These are phyloP conservation scores for Pythium phragmiticola DNA, from an alignment of 352 stramenopile species.

Conservation along the genomic window DNA sequence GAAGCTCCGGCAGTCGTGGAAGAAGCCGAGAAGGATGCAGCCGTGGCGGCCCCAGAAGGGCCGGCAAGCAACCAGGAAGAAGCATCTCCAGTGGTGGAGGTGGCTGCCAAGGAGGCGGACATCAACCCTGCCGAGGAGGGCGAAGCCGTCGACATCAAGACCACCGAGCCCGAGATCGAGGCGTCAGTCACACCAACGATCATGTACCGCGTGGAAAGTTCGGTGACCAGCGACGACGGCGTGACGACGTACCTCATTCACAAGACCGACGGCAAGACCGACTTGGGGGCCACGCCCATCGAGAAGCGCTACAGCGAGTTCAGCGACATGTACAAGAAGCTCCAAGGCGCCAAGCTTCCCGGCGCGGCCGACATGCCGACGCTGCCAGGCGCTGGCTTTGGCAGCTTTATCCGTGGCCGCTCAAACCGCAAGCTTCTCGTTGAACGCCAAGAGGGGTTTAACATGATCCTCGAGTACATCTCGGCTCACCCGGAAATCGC, in stretches of 20 bases:
- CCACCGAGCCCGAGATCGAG: slow-evolving; percentile 19
- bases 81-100: background rate
- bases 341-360: slow-evolving; percentile 36
- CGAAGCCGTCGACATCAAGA: slow-evolving; percentile 12
- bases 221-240: slow-evolving; percentile 40
- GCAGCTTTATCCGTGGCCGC: slow-evolving; percentile 49
- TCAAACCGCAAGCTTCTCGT: slow-evolving; percentile 41
- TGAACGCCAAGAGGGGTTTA: slow-evolving; percentile 46
- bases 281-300: slow-evolving; percentile 33
- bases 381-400: slow-evolving; percentile 37
- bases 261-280: slow-evolving; percentile 24
- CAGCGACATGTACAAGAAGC: slow-evolving; percentile 44
- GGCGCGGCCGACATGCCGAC: slow-evolving; percentile 34
- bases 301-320: slow-evolving; percentile 56
- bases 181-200: background rate
- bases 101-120: background rate
- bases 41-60: background rate
- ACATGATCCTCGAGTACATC: slow-evolving; percentile 49
- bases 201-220: slow-evolving; percentile 42
- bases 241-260: slow-evolving; percentile 64
- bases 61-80: slow-evolving; percentile 10
- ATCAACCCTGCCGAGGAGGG: slow-evolving; percentile 5
- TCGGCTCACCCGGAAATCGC: slow-evolving; percentile 36
- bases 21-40: slow-evolving; percentile 15
- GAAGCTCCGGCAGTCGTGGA: background rate